Conservation (phyloP, 2,329 filamentous ascomycete genomes). For the Phyllosticta citribraziliensis region DNA sequence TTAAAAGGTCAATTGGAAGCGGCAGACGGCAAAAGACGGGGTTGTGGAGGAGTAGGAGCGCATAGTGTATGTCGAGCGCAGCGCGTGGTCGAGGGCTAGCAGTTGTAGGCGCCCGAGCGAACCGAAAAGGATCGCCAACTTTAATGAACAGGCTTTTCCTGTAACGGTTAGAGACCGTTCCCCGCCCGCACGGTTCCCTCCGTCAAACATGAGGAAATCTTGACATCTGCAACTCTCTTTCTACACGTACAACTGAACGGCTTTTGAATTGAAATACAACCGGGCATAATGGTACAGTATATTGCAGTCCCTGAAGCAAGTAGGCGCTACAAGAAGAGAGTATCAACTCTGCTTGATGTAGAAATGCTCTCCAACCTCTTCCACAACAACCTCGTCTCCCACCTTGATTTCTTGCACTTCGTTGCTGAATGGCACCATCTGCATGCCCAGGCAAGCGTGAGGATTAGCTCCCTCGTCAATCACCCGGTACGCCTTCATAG, state of each 20-base stretch:
- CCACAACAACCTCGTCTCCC: slow-evolving; percentile 5
- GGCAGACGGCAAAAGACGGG: background rate
- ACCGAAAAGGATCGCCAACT: background rate
- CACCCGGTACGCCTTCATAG: slow-evolving; percentile 48
- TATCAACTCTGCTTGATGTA: slow-evolving; percentile 6
- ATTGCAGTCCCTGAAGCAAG: too few species aligned
- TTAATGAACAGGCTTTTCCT: background rate
- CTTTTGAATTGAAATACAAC: too few species aligned
- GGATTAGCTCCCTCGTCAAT: slow-evolving; percentile 52
- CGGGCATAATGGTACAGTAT: too few species aligned
- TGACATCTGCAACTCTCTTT: background rate
- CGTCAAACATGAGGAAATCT: background rate
- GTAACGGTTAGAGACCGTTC: background rate
- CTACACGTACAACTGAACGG: background rate
- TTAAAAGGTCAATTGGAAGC: background rate
- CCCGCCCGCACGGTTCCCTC: background rate
- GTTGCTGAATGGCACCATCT: slow-evolving; percentile 44
- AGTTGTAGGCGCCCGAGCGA: background rate
- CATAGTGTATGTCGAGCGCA: background rate
- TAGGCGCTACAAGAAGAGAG: background rate
- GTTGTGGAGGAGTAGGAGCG: background rate
- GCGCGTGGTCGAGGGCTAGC: background rate
- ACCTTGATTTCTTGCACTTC: slow-evolving; percentile 18
- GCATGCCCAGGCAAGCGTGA: slow-evolving; percentile 54
- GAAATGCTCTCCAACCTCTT: slow-evolving; percentile 3